Base-by-base conservation (phyloP, 768 basidiomycete genomes). In the Terana coerulea region DNA sequence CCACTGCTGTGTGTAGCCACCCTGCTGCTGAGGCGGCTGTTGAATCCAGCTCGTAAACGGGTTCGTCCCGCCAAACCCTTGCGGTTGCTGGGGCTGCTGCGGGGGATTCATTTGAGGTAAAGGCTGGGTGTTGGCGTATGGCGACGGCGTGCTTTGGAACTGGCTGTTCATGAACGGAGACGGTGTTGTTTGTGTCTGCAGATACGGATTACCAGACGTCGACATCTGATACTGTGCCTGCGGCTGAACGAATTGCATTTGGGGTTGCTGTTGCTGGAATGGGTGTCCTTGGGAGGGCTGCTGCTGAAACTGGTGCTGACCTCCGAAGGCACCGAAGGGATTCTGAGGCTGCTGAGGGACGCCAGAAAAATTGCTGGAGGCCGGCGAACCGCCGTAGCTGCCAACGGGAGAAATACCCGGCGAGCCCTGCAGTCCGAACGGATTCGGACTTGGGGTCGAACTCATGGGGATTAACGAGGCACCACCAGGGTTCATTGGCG, bases 201-300 rank as follows among this genome's bases (percentile, higher is more conserved):
- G 29, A 41, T 57, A 62, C 45, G 57, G 53, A 42, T 57, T 61
- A 17, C 41, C 41, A n/a, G 37, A 19, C 5, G 40, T 31, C 28
- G 49, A 39, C 5, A 35, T 33, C 33, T 61, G 58, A 45, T 53
- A 42, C 43, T 54, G 63, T 65, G 69, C 66, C 57, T 69, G 71
- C 5, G 67, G 51, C 61, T 52, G 71, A 69, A 39, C 61, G 65
- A 40, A 67, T 59, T 40, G 67, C 48, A 46, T 59, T 55, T 64
- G 55, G 15, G n/a, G 24, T 25, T 49, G 47, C 24, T 34, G 45
- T 5, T 31, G 61, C 7, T 57, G 52, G 49, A 60, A 63, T 25
- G 53, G 29, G 14, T 57, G 57, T 28, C 58, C 49, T 35, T 60
- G 64, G 11, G 64, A 60, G 34, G 67, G 61, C 36, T 62, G 67